Base-by-base conservation (phyloP, 176 grass and related monocot species). In the Musa acuminata region DNA sequence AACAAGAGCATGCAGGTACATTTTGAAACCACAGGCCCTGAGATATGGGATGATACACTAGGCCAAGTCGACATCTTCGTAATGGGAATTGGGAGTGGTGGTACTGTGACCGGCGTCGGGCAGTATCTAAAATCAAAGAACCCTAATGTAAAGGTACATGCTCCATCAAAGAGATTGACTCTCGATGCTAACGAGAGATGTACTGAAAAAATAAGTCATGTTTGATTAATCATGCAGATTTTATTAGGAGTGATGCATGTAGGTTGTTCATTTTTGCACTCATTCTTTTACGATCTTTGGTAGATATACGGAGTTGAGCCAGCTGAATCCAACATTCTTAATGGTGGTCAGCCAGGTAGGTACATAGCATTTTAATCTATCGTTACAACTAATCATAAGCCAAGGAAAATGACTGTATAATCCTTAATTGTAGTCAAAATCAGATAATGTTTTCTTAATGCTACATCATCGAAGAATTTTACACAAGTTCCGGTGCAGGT, bases 11-110 rank as follows among this genome's bases (percentile, higher is more conserved):
- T 14, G 23, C 78, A 92, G 89, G 17, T 88, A 66, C 89, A 96
- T 54, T 93, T 83, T 80, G 90, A 93, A 49, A 97, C 94, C 9
- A 93, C 87, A 21, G 90, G 94, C 58, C 94, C 90, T 19, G 94
- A 98, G 77, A 93, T 98, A 55, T 97, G 90, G 90, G 86, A 89
- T 25, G 94, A 98, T 64, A 90, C 87, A 51, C 78, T 89, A 55
- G 90, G 87, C 55, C 82, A 98, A 69, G 90, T 98, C 13, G 94
- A 93, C 67, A 98, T 98, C 51, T 98, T 98, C 0, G 84, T 98
- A 23, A 89, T 91, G 90, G 94, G 94, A 24, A 93, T 98, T 0
- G 94, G 90, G 9, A 91, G 86, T 71, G 77, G 75, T 25, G 85
- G 85, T 26, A 87, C 85, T 52, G 85, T 87, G 35, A 84, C 81